Base-by-base conservation (phyloP, 257 asterid genomes). In the Solanum medicagineum region DNA sequence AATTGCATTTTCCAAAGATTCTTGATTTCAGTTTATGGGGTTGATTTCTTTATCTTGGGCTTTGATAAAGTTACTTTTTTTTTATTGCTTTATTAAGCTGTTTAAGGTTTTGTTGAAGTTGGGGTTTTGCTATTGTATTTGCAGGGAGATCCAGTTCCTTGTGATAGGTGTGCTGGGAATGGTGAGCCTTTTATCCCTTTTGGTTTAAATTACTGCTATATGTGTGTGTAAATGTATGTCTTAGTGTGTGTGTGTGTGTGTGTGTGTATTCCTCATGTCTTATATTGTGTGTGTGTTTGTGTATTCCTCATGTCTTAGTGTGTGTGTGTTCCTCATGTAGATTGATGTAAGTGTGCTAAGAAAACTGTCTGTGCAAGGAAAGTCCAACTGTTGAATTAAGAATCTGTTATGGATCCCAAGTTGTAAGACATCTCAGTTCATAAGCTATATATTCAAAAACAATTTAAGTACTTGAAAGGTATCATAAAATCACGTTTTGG, bases 101-200 rank as follows among this genome's bases (percentile, higher is more conserved):
- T 26, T 40, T 5, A 2, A 51, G 47, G 26, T 53, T 40, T 62
- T 17, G 20, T 10, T 83, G 49, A 22, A 7, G 10, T 71, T 83
- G 51, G 66, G 49, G 63, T 22, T 79, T 36, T 62, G 26, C 80
- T 51, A 15, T 44, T 74, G 29, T 87, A 20, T 84, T 59, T 92
- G 90, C 91, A 95, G 98, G 97, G 99, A 83, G 99, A 93, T 91
- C 98, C 99, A 79, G 93, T 94, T 81, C 91, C 99, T 16, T 94
- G 98, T 89, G 93, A 92, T 63, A 93, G 94, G 87, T 95, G 99
- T 62, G 97, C 95, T 69, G 99, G 98, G 57, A 95, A 95, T 85
- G 98, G 98, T 95, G 92, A 89, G 62, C 47, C n/a, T 47, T 85
- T 65, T 55, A 53, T 11, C 6, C 54, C 1, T 49, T 75, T 49